These are phyloP conservation scores for Pyrus communis DNA, from an alignment of 306 rosid genomes.

Conservation along the genomic window DNA sequence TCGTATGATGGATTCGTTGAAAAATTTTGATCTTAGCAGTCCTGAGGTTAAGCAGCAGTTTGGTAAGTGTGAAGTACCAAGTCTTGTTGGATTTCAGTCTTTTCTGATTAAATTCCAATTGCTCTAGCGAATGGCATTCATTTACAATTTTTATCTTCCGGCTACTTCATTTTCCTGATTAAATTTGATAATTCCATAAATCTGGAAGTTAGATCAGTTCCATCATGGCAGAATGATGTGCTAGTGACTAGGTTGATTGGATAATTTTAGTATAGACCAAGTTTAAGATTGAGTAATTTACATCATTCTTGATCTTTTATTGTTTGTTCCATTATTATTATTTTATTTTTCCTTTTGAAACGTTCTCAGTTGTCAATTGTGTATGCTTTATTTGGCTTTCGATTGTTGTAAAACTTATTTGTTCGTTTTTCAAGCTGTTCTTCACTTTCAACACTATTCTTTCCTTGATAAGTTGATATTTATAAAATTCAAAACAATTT, in stretches of 20 bases:
- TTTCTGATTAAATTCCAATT: neutral
- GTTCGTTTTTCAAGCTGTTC: neutral
- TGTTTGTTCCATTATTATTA: neutral
- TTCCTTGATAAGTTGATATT: neutral
- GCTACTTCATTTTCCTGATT: neutral
- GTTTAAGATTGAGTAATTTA: neutral
- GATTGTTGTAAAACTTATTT: neutral
- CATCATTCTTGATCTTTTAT: neutral
- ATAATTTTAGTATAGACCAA: neutral
- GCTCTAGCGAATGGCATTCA: neutral
- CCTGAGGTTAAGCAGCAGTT: slow-evolving; percentile 97
- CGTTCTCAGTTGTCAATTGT: neutral
- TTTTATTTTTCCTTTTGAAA: neutral
- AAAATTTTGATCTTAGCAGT: slow-evolving; percentile 88
- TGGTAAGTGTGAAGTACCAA: slow-evolving; percentile 42
- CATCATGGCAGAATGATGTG: neutral
- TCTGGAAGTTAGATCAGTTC: neutral
- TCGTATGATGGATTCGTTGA: slow-evolving; percentile 83
- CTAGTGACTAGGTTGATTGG: neutral
- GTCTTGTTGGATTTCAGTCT: neutral
- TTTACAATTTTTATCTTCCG: neutral
- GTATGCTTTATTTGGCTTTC: neutral
- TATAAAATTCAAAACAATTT: neutral
- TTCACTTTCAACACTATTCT: neutral
- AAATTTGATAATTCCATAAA: neutral